Evolutionary conservation across 768 basidiomycete species (phyloP), one percentile per base, ranked within the genome.

Genomic region (Boletus rubescentipes): DNA sequence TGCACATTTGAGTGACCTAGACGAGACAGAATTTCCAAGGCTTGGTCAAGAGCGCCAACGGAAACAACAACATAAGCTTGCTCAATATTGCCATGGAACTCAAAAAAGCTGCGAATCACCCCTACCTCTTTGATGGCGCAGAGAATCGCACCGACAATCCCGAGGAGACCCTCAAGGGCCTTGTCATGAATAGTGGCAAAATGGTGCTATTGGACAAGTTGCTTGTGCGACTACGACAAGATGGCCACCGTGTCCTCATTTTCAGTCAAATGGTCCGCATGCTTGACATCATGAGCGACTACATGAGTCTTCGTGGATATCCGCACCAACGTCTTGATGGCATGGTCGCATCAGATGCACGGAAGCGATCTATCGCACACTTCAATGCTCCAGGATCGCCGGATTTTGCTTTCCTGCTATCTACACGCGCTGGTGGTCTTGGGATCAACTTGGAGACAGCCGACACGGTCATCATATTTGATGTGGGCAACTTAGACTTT

Each of bases 241-340:
- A 98, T 68, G 91, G 91, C 4, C 97, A 98, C 65, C 90, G 97
- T 46, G 97, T 99, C 26, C 81, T 99, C 62, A 98, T 99, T 63
- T 99, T 99, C 79, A 97, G 94, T 65, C 93, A 98, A 73, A 99
- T 99, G 97, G 95, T 98, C 54, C 86, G 97, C 54, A 92, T 98
- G 85, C 80, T 99, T 41, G 97, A 99, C 73, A 98, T 99, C 69
- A 83, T 99, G 64, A 95, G 91, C 60, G 97, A 99, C 72, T 98
- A 98, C 73, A 93, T 98, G 87, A 74, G 76, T 37, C 76, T 95
- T 51, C 82, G 97, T 44, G 90, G 91, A 36, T 98, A 96, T 65
- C 84, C 84, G 57, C 90, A 94, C 73, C 97, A 98, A 70, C 87
- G 97, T 12, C 77, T 99, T 35, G 97, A 99, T 66, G 97, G 96